A percentile compares a stretch with the other conserved stretches of the same genome.
Conservation (phyloP, 2,329 filamentous ascomycete species). For the Colletotrichum sansevieriae region DNA sequence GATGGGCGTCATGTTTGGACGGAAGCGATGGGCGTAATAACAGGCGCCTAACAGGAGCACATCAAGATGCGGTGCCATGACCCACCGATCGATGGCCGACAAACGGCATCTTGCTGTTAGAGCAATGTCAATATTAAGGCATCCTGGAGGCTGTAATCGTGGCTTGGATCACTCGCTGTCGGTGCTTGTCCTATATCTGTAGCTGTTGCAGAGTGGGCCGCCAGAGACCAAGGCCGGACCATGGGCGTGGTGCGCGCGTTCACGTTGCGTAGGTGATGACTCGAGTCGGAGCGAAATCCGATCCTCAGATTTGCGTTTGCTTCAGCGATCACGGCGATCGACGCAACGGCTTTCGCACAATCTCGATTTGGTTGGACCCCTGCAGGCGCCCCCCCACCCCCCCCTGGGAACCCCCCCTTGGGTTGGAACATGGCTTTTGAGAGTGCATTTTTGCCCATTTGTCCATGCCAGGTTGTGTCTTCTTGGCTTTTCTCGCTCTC, state of each 20-base stretch:
- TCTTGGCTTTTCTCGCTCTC: not conserved
- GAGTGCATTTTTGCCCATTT: slow-evolving; percentile 14
- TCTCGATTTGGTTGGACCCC: slow-evolving; percentile 27
- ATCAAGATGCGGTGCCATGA: not conserved
- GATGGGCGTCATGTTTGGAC: slow-evolving; percentile 21
- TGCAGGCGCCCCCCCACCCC: slow-evolving; percentile 5
- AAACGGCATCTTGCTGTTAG: slow-evolving; percentile 1
- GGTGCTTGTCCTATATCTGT: slow-evolving; percentile 4
- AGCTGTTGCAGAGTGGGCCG: slow-evolving; percentile 12
- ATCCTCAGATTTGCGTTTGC: slow-evolving; percentile 39
- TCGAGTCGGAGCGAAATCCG: slow-evolving; percentile 36
- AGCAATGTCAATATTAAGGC: slow-evolving; percentile 8
- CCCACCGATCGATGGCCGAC: not conserved
- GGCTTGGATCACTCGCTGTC: slow-evolving; percentile 20
- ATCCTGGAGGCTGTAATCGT: not conserved
- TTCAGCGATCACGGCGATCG: slow-evolving; percentile 38
- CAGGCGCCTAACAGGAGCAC: slow-evolving; percentile 17
- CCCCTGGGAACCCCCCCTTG: not conserved
- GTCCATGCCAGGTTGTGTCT: not conserved
- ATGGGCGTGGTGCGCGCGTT: no score
- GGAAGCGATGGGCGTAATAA: not conserved
- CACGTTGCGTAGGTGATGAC: slow-evolving; percentile 4
- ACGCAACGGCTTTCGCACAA: slow-evolving; percentile 29
- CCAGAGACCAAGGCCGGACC: not conserved
- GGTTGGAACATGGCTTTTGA: not conserved